Evolutionary conservation across 192 early-diverging fungal genomes (phyloP), one percentile per base, ranked within the genome.

Genomic region (Radiomyces spectabilis): DNA sequence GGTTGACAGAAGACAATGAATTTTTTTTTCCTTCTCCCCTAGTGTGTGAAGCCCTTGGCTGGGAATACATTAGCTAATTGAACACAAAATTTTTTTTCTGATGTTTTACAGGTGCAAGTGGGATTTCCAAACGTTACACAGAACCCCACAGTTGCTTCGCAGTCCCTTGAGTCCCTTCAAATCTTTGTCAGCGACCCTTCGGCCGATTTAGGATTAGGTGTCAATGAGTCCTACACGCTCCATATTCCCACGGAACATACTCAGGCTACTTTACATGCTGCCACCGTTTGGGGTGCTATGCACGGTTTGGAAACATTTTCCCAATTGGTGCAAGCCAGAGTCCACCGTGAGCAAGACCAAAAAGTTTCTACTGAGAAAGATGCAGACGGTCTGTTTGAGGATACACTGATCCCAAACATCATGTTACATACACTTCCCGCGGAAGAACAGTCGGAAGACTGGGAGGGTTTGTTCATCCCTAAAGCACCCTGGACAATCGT

Each of bases 161-260:
- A 41, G 18, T 49, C 46, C 5, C 47, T 70, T 19, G 37, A 26
- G 5, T 57, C 58, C 16, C 31, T 70, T 38, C 60, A 58, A 10
- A 72, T 89, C 37, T 41, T 41, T 4, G 60, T 88, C n/a, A 57
- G 61, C 5, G 57, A 68, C 57, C 38, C 53, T 26, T 55, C 75
- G 52, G 72, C 56, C 42, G 64, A 71, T 2, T 78, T 86, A 32
- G 55, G 54, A 26, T 60, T 81, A 43, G 75, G 71, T 13, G 80
- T 77, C 4, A 85, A 89, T 50, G 86, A 89, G 68, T 84, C 86
- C 18, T 89, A 89, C 57, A 75, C 65, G 18, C 74, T 89, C 21
- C 69, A 77, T 25, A 73, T 89, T n/a, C 81, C 82, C 5, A 53
- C 48, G 3, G 31, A 54, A 18, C 46, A 49, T 22, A 53, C 47